These are phyloP conservation scores for Pythium phragmiticola DNA, from an alignment of 352 stramenopile genomes.

Conservation along the genomic window DNA sequence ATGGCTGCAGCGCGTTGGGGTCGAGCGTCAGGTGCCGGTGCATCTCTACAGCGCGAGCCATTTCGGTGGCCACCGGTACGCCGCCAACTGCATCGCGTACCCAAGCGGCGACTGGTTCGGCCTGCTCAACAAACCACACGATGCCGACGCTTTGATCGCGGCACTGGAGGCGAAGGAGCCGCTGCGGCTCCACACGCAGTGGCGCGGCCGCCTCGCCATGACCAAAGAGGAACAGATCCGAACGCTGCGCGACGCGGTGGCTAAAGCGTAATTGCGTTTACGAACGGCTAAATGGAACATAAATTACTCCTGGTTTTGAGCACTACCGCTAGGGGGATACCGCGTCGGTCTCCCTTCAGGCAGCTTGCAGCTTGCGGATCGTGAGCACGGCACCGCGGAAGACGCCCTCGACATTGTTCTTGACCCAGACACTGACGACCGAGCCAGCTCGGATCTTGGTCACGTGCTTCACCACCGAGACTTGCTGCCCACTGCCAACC, in stretches of 20 bases:
- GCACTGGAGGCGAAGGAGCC: conserved; percentile 43
- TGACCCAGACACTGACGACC: conserved; percentile 11
- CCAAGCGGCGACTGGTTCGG: conserved; percentile 78
- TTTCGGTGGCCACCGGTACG: conserved; percentile 73
- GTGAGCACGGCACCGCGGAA: conserved; percentile 12
- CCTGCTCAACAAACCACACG: conserved; percentile 54
- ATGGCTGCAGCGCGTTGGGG: conserved; percentile 51
- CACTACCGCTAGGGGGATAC: too few relatives aligned
- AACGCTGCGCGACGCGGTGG: conserved; percentile 34
- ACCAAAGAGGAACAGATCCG: conserved; percentile 54
- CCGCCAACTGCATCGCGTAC: conserved; percentile 70
- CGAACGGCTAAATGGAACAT: background rate
- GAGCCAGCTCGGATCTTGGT: conserved; percentile 22
- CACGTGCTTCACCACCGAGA: conserved; percentile 5
- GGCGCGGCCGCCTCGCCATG: conserved; percentile 60
- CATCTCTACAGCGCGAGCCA: conserved; percentile 69
- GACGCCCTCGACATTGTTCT: conserved; percentile 18
- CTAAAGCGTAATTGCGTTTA: background rate
- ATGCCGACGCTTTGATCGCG: conserved; percentile 41
- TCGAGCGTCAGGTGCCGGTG: conserved; percentile 29
- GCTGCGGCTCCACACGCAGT: conserved; percentile 48
- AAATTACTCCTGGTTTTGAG: too few relatives aligned
- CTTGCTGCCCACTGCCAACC: background rate
- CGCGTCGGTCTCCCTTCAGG: background rate
- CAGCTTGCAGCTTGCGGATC: conserved; percentile 19